Evolutionary conservation across 2,329 filamentous ascomycete genomes (phyloP).

Genomic region (Venturia pyrina): DNA sequence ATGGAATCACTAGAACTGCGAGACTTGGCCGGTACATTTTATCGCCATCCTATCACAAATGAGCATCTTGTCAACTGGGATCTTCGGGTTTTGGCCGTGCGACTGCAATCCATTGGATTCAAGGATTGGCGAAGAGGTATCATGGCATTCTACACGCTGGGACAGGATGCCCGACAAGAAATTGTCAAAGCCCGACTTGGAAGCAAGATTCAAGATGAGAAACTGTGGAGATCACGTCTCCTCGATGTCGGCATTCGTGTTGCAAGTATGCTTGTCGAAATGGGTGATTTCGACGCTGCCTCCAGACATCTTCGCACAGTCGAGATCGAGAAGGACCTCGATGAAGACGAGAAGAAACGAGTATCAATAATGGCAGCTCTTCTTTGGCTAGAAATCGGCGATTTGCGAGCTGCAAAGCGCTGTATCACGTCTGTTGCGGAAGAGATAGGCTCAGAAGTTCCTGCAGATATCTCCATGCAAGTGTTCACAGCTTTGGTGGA

Average conservation of each 20-base stretch:
- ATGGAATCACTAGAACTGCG: constrained; percentile 54
- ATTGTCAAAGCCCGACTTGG: constrained; percentile 37
- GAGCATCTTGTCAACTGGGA: constrained; percentile 69
- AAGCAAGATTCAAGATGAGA: constrained; percentile 14
- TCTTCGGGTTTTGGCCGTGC: constrained; percentile 70
- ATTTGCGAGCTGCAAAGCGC: constrained; percentile 55
- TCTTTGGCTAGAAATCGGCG: constrained; percentile 69
- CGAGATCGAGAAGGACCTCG: constrained; percentile 33
- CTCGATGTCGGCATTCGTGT: constrained; percentile 61
- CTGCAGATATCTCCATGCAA: constrained; percentile 20
- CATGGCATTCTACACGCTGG: constrained; percentile 84
- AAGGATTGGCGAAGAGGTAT: constrained; percentile 75
- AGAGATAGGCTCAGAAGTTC: background rate
- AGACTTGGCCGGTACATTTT: constrained; percentile 47
- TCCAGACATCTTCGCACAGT: constrained; percentile 60
- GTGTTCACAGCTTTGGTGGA: constrained; percentile 59
- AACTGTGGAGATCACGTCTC: constrained; percentile 61
- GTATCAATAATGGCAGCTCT: constrained; percentile 45
- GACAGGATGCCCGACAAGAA: constrained; percentile 59
- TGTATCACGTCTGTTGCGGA: constrained; percentile 23
- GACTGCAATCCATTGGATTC: constrained; percentile 77
- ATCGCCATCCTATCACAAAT: constrained; percentile 37
- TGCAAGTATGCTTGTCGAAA: constrained; percentile 63
- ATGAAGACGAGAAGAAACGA: constrained; percentile 24
- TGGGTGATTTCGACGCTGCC: constrained; percentile 79